Conservation (phyloP, 2,329 filamentous ascomycete genomes). For the Alternaria dauci region DNA sequence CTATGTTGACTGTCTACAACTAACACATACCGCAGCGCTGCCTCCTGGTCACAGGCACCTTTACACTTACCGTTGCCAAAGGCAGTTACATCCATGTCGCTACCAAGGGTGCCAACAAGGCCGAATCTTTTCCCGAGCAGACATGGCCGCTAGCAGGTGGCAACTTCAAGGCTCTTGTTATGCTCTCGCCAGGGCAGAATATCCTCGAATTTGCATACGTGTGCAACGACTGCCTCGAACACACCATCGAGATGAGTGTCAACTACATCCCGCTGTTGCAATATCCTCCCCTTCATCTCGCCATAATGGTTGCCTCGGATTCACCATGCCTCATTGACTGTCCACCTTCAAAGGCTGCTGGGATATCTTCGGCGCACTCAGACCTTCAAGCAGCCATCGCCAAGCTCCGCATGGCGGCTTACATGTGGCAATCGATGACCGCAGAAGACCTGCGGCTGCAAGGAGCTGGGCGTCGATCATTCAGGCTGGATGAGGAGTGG, state of each 20-base stretch:
- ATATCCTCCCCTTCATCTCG: conserved; percentile 43
- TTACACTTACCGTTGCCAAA: conserved; percentile 20
- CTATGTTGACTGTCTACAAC: background rate
- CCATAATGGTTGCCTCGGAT: conserved; percentile 45
- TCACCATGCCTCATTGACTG: conserved; percentile 45
- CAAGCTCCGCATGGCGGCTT: conserved; percentile 47
- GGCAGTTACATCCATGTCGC: conserved; percentile 33
- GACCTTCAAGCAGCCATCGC: conserved; percentile 41
- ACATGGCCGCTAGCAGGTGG: conserved; percentile 48
- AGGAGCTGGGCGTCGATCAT: conserved; percentile 37
- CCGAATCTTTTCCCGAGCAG: conserved; percentile 36
- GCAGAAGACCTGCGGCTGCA: conserved; percentile 42
- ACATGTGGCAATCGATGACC: conserved; percentile 50
- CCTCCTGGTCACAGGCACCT: conserved; percentile 42
- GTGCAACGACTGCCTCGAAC: conserved; percentile 26
- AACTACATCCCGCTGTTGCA: conserved; percentile 44
- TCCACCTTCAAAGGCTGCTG: conserved; percentile 36
- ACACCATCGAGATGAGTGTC: conserved; percentile 24
- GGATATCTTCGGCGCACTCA: conserved; percentile 35
- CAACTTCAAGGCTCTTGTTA: conserved; percentile 44
- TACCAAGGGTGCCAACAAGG: conserved; percentile 25
- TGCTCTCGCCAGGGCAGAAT: conserved; percentile 41
- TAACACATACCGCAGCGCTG: conserved; percentile 30
- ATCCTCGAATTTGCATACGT: conserved; percentile 30
- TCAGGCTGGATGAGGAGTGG: conserved; percentile 47